Conservation (phyloP, 768 basidiomycete genomes). For the Cystoderma amianthinum region DNA sequence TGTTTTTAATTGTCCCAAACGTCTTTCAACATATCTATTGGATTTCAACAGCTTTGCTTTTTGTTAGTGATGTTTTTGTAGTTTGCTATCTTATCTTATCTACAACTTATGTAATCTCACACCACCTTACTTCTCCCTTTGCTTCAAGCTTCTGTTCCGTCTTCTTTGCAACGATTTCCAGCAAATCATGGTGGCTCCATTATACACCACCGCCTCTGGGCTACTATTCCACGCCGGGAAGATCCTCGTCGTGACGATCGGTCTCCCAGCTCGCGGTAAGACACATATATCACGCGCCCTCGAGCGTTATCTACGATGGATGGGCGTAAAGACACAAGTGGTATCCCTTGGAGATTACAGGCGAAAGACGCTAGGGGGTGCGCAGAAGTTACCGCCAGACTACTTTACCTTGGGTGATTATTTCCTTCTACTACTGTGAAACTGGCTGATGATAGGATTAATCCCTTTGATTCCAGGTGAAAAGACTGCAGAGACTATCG, state of each 20-base stretch:
- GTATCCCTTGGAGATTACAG: constrained; percentile 95
- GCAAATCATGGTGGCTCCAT: constrained; percentile 78
- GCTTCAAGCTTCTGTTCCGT: no score
- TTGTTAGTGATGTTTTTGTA: no score
- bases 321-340: constrained; percentile 93
- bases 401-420: constrained; percentile 79
- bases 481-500: constrained; percentile 76
- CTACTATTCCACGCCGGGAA: constrained; percentile 91
- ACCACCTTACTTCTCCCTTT: neutral
- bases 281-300: constrained; percentile 94
- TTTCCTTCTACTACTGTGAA: neutral
- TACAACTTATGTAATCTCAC: constrained; percentile 10
- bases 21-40: neutral
- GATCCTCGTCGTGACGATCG: constrained; percentile 89
- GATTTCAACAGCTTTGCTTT: no score
- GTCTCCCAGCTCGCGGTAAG: constrained; percentile 91
- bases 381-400: constrained; percentile 82
- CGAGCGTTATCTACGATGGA: constrained; percentile 97
- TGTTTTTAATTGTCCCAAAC: constrained; percentile 3
- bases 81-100: constrained; percentile 11
- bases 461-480: constrained; percentile 38
- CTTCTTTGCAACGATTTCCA: neutral
- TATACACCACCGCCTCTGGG: constrained; percentile 89
- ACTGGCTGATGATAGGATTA: neutral
- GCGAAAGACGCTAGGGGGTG: constrained; percentile 81